Conservation (phyloP, 1,284 basidiomycete genomes). For the Uromyces viciae-fabae region DNA sequence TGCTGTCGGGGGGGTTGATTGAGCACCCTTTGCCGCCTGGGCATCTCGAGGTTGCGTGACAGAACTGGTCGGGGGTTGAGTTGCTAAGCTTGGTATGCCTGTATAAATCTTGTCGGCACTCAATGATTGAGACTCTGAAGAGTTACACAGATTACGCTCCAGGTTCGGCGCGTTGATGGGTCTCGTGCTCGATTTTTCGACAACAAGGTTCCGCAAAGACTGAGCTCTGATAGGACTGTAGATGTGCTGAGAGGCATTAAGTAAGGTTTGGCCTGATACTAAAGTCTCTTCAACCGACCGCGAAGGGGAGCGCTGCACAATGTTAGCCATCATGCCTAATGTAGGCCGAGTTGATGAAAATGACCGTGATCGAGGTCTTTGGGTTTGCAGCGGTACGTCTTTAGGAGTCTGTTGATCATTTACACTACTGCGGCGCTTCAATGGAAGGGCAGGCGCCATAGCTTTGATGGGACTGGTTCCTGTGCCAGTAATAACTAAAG, state of each 20-base stretch:
- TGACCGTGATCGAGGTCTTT: constrained; percentile 14
- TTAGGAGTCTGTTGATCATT: constrained; percentile 1
- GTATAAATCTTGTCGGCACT: too few species aligned
- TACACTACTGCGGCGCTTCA: constrained; percentile 9
- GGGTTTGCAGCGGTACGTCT: neutral
- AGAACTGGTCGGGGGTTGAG: too few species aligned
- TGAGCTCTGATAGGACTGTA: neutral
- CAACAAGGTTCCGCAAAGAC: constrained; percentile 3
- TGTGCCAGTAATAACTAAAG: neutral
- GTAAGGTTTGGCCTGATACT: neutral
- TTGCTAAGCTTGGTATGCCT: too few species aligned
- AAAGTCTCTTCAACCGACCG: neutral
- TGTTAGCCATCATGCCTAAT: constrained; percentile 4
- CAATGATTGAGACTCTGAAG: too few species aligned
- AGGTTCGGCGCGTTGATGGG: neutral
- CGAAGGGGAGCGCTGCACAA: constrained; percentile 5
- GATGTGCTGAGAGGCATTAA: neutral
- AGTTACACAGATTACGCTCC: too few species aligned
- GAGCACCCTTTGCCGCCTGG: too few species aligned
- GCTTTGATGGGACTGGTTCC: neutral
- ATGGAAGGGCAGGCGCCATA: neutral
- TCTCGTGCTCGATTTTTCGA: neutral
- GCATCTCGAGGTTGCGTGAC: too few species aligned
- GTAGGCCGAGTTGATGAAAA: constrained; percentile 3
- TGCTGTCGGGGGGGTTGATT: neutral